Base-by-base conservation (phyloP, 2,329 filamentous ascomycete species). In the Didymella glomerata region DNA sequence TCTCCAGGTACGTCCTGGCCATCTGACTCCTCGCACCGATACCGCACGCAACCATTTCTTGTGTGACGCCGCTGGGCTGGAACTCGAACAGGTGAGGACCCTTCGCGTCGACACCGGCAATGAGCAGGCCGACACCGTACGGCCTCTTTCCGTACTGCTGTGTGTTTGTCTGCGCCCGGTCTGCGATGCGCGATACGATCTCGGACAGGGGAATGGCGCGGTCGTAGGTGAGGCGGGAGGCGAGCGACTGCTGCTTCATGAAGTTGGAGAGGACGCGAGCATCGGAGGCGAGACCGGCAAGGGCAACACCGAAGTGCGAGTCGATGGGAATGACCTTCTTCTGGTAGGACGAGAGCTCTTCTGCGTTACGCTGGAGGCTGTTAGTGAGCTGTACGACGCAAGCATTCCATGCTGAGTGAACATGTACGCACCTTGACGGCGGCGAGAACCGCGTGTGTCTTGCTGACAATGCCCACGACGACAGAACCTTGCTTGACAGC, bases 181-280 rank as follows among this genome's bases (percentile, higher is more conserved):
- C 93, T 71, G 91, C 94, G 76, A 99, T 97, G 80, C 94, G 90
- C 66, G 88, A 86, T 68, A 97, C 93, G 71, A 98, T 92, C 64
- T 91, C 90, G 74, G 92, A 90, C 76, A 98, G 84, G 30, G 93
- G 92, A 77, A 99, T 95, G 68, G 93, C 88, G 68, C 95, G 93
- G 81, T 92, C 94, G 83, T 97, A 98, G 57, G 93, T 97, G 72
- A 99, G 89, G 79, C 94, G 93, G 73, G 95, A 94, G 74, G 92
- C 91, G 74, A 99, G 92, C 65, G 92, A 96, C 83, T 98, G 95
- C 82, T 97, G 93, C 85, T 97, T 98, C 94, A 99, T 98, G 85
- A 97, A 99, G 87, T 99, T 99, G 85, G 93, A 97, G 71, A 99
- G 93, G 71, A 99, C 95, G 75, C 95, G 95, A 76, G 94, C 95